Evolutionary conservation across 305 asterid species (phyloP), one percentile per base, ranked within the genome.

Genomic region (Plantago lanceolata): DNA sequence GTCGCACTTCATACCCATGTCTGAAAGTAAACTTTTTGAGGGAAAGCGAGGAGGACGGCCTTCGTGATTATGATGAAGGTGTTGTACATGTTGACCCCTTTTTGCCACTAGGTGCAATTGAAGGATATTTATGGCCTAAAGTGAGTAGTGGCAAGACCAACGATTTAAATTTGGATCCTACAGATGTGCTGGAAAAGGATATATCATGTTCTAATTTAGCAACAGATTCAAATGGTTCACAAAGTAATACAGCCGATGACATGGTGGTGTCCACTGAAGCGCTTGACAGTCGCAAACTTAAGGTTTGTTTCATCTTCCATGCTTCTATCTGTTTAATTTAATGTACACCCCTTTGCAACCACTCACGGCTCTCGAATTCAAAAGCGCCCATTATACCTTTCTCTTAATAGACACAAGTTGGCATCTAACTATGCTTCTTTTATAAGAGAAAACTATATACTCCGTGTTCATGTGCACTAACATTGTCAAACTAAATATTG

Each of bases 71-170:
- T 68, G 63, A 71, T 43, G 79, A 82, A 55, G 90, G 74, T 74
- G 71, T 78, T 73, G 93, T 83, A 57, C 75, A 59, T 64, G 96
- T 90, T 61, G 99, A 94, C 76, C 97, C 99, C 33, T 90, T 88
- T 71, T 89, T 81, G 28, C 77, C 90, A 67, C 66, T 94, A 64
- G 82, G 74, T 71, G 82, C 80, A 73, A 80, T 94, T 71, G 90
- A 81, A 74, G 75, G 70, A 71, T 86, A 83, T 78, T 45, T 94
- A 74, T 77, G 85, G 93, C 76, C 82, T 63, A 84, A 77, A 76
- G 86, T 88, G 75, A 69, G 69, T 67, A 68, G 7, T 48, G 78
- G 61, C 24, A 74, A 79, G 74, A 53, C 75, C 60, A 65, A 76
- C 56, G 66, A 67, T 66, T 67, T 72, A 70, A 66, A 69, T 29